Evolutionary conservation across 371 early-diverging fungal species (phyloP).

Genomic region (Cokeromyces recurvatus): DNA sequence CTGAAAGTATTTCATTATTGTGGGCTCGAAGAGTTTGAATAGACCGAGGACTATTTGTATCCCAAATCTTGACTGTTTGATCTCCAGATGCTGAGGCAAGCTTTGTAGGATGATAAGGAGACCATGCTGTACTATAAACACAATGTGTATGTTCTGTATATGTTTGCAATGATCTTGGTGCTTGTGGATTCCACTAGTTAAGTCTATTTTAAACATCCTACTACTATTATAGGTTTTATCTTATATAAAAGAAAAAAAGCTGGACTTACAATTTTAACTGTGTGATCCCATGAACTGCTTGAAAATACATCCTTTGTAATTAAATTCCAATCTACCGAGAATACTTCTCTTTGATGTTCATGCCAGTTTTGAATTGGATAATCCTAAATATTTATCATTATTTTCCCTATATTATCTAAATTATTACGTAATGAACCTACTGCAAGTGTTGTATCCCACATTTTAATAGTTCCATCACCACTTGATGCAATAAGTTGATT

Average conservation of each 20-base stretch:
- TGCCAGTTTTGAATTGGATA: conserved; percentile 87
- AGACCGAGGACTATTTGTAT: conserved; percentile 64
- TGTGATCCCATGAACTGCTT: conserved; percentile 91
- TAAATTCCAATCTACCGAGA: conserved; percentile 91
- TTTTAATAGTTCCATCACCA: conserved; percentile 92
- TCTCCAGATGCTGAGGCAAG: conserved; percentile 90
- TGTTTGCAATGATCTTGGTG: conserved; percentile 75
- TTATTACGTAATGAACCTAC: too few species aligned
- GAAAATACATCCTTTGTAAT: conserved; percentile 82
- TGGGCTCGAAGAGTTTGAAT: conserved; percentile 82
- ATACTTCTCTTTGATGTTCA: conserved; percentile 93
- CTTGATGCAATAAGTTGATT: conserved; percentile 86
- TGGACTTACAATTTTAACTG: conserved; percentile 85
- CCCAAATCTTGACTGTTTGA: conserved; percentile 88
- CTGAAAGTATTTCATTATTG: conserved; percentile 75
- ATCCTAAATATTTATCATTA: too few species aligned
- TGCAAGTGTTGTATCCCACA: conserved; percentile 82
- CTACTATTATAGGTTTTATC: too few species aligned
- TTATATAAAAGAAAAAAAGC: too few species aligned
- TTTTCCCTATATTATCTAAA: too few species aligned
- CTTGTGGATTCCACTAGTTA: conserved; percentile 81
- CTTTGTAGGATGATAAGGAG: conserved; percentile 70
- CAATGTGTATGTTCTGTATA: conserved; percentile 84
- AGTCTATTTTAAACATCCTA: not conserved
- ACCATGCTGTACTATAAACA: conserved; percentile 86